A percentile compares a stretch with the other conserved stretches of the same genome.
Conservation (phyloP, 371 early-diverging fungal genomes). For the Actinomortierella ambigua region DNA sequence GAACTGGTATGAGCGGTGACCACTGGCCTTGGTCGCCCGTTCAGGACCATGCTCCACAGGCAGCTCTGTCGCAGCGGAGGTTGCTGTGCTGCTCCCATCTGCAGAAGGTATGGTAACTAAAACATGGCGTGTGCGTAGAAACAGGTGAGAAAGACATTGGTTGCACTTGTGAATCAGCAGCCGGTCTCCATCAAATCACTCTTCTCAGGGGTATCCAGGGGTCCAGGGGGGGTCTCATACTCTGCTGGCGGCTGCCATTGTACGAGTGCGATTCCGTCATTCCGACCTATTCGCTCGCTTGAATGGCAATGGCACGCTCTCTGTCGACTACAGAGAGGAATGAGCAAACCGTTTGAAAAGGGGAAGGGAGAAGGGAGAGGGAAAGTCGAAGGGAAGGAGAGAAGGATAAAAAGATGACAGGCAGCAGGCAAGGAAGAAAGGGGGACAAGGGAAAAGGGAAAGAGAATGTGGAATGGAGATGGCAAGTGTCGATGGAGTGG, state of each 20-base stretch:
- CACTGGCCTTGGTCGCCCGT: slow-evolving; percentile 22
- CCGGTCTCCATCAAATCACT: too few relatives aligned
- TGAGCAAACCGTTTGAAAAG: too few relatives aligned
- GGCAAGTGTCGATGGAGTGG: too few relatives aligned
- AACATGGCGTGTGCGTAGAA: neutral
- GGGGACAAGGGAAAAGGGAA: neutral
- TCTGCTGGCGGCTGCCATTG: too few relatives aligned
- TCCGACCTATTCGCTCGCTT: too few relatives aligned
- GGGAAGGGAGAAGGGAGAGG: neutral
- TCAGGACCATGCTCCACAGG: slow-evolving; percentile 5
- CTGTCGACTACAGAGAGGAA: too few relatives aligned
- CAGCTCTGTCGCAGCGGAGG: neutral
- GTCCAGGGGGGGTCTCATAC: too few relatives aligned
- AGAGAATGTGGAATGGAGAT: neutral
- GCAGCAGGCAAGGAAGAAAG: neutral
- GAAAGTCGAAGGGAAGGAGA: neutral
- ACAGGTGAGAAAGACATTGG: neutral
- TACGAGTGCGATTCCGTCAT: too few relatives aligned
- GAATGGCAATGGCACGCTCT: too few relatives aligned
- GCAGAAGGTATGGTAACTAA: slow-evolving; percentile 11
- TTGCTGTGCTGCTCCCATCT: slow-evolving; percentile 10
- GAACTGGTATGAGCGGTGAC: slow-evolving; percentile 47
- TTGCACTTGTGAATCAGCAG: neutral
- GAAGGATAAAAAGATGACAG: neutral
- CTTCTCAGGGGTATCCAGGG: too few relatives aligned